Conservation (phyloP, 176 grass and related monocot genomes). For the Zizania latifolia region DNA sequence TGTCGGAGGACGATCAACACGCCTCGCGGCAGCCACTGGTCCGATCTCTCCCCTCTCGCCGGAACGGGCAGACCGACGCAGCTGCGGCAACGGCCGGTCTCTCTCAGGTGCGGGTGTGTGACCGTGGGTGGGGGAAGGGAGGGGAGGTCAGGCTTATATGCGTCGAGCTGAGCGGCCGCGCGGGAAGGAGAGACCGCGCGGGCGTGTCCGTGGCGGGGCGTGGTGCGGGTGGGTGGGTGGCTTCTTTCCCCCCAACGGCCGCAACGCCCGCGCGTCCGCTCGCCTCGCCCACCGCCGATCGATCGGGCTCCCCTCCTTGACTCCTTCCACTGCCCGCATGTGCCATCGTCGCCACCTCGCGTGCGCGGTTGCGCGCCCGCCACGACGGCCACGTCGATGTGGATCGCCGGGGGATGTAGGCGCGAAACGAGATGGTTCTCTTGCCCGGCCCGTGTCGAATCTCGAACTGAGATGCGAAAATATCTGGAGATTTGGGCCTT, state of each 20-base stretch:
- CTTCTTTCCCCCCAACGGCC: conserved; percentile 10
- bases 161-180: neutral
- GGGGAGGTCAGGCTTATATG: conserved; percentile 27
- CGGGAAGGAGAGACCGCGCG: conserved; percentile 12
- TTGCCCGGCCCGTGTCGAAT: neutral
- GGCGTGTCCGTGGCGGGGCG: conserved; percentile 6
- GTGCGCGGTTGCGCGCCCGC: no score
- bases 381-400: no score
- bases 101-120: conserved; percentile 1
- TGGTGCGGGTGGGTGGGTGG: conserved; percentile 9
- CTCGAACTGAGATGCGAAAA: no score
- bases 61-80: neutral
- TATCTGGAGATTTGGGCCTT: neutral
- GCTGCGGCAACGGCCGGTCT: neutral
- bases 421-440: neutral
- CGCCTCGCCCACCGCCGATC: conserved; percentile 25
- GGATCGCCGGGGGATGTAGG: no score
- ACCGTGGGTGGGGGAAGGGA: conserved; percentile 3
- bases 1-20: neutral
- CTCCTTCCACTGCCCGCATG: neutral
- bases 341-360: no score
- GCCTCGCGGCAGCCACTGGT: no score
- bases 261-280: conserved; percentile 43
- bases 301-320: conserved; percentile 25
- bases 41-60: neutral